These are phyloP conservation scores for Cyclotella distinguenda DNA, from an alignment of 108 stramenopile species.

Conservation along the genomic window DNA sequence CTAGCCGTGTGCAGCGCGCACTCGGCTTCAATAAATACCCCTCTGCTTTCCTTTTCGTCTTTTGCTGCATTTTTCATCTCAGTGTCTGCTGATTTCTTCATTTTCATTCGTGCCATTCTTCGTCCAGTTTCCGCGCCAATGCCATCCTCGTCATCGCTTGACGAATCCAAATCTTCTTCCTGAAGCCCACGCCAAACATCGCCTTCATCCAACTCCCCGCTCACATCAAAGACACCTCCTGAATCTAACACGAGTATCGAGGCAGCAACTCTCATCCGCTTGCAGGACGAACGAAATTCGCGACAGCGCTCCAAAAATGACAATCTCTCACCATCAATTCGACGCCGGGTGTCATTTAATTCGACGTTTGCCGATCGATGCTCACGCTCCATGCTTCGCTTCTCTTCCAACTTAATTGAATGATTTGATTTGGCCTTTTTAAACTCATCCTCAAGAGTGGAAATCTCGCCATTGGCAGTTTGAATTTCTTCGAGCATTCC, in stretches of 20 bases:
- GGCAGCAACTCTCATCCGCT: conserved; percentile 35
- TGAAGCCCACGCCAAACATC: conserved; percentile 37
- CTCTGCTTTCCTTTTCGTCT: conserved; percentile 31
- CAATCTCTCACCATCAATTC: conserved; percentile 26
- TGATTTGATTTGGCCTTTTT: conserved; percentile 4
- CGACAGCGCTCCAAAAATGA: conserved; percentile 41
- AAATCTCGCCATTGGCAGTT: conserved; percentile 6
- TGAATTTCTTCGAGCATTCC: conserved; percentile 18
- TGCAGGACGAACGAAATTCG: conserved; percentile 40
- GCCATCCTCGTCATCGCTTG: conserved; percentile 5
- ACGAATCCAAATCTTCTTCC: conserved; percentile 22
- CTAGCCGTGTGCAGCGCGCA: conserved; percentile 30
- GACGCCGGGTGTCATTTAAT: conserved; percentile 15
- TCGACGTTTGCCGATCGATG: conserved; percentile 15
- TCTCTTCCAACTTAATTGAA: conserved; percentile 13
- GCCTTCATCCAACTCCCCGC: conserved; percentile 8
- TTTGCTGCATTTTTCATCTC: conserved; percentile 29
- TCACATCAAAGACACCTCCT: conserved; percentile 1
- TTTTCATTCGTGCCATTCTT: neutral
- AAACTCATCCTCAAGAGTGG: conserved; percentile 7
- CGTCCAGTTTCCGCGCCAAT: neutral
- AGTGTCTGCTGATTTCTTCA: conserved; percentile 17
- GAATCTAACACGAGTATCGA: conserved; percentile 40
- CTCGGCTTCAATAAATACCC: conserved; percentile 32
- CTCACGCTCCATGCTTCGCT: conserved; percentile 18